A percentile compares a stretch with the other conserved stretches of the same genome.
Conservation (phyloP, 805 yeast species). For the Jamesozyma hellenica region DNA sequence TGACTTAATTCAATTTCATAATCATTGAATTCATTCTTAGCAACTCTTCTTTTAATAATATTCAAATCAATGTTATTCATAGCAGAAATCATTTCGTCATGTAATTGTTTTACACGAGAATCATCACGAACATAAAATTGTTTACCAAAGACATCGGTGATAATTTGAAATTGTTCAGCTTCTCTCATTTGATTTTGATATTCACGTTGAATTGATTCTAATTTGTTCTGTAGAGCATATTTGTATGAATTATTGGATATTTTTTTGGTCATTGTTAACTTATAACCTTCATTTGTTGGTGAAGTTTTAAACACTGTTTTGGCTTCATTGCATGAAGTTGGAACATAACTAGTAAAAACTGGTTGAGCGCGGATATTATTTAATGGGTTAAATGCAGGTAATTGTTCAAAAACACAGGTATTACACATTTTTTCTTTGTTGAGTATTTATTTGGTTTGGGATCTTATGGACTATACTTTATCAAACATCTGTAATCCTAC, state of each 20-base stretch:
- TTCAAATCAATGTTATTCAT: constrained; percentile 15
- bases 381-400: constrained; percentile 10
- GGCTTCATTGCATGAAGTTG: background rate
- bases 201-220: constrained; percentile 6
- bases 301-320: constrained; percentile 1
- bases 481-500: no score
- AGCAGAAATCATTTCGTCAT: constrained; percentile 4
- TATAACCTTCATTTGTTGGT: constrained; percentile 3
- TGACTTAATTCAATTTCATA: constrained; percentile 22
- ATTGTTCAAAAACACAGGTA: constrained; percentile 21
- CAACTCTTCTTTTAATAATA: constrained; percentile 13
- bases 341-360: background rate
- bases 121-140: constrained; percentile 25
- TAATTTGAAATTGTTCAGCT: constrained; percentile 17
- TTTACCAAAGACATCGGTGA: constrained; percentile 22
- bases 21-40: constrained; percentile 21
- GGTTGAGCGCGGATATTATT: background rate
- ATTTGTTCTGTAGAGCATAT: constrained; percentile 9
- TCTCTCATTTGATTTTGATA: constrained; percentile 4
- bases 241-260: constrained; percentile 15
- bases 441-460: no score
- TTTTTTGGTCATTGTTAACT: constrained; percentile 13
- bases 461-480: no score
- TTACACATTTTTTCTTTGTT: constrained; percentile 18
- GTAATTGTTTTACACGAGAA: constrained; percentile 10